These are phyloP conservation scores for Malania oleifera DNA, from an alignment of 164 flowering plant genomes.

Conservation along the genomic window DNA sequence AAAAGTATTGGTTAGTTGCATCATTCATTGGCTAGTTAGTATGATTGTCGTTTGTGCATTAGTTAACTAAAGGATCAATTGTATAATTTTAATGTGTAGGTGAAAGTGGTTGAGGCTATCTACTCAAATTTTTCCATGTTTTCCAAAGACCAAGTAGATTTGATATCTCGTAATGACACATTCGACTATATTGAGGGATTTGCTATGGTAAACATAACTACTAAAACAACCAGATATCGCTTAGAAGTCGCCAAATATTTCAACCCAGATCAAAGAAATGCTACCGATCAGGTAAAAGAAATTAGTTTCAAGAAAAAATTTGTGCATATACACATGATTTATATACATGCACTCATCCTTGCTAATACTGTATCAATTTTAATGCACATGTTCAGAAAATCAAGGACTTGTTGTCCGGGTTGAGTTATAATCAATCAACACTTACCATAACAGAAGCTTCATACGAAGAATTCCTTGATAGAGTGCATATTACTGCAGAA, in stretches of 20 bases:
- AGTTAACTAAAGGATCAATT: too few species aligned
- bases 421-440: constrained; percentile 67
- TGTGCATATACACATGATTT: neutral
- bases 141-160: constrained; percentile 69
- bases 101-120: constrained; percentile 80
- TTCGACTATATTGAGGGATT: constrained; percentile 93
- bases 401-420: constrained; percentile 42
- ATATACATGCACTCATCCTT: neutral
- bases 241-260: constrained; percentile 77
- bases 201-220: constrained; percentile 73
- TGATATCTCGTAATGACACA: constrained; percentile 49
- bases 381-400: constrained; percentile 66
- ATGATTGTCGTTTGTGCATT: too few species aligned
- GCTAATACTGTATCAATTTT: neutral
- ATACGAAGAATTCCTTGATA: constrained; percentile 70
- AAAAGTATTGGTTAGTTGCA: too few species aligned
- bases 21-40: too few species aligned
- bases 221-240: constrained; percentile 83
- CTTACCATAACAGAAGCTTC: constrained; percentile 68
- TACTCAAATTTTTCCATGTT: constrained; percentile 69
- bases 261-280: constrained; percentile 38
- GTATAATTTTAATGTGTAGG: constrained; percentile 70
- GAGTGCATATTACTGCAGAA: constrained; percentile 80
- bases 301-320: neutral
- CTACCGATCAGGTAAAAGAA: constrained; percentile 47